phyloP scores from a whole-genome alignment of 768 basidiomycete genomes.

The Suillus subalutaceus region DNA sequence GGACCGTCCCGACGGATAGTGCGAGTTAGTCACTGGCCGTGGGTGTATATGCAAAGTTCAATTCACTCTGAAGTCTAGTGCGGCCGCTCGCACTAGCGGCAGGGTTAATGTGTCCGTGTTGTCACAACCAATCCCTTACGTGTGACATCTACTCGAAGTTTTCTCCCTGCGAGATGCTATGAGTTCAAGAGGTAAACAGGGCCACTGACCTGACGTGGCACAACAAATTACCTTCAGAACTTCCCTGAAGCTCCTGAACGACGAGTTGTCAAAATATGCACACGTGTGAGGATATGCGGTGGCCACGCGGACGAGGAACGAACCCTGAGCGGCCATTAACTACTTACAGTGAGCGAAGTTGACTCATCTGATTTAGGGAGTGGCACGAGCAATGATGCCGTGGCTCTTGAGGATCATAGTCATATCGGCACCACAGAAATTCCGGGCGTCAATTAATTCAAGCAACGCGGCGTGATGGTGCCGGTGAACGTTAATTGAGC shows the following conservation, averaged over 20 bases:
- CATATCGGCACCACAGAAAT: not conserved
- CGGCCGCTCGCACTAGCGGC: not conserved
- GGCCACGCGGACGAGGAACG: slow-evolving; percentile 7
- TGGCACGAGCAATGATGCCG: not conserved
- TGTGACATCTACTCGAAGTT: slow-evolving; percentile 2
- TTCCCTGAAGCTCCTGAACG: not conserved
- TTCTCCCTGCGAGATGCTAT: not conserved
- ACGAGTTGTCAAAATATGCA: not conserved
- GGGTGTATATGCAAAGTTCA: slow-evolving; percentile 1
- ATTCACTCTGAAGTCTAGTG: slow-evolving; percentile 1
- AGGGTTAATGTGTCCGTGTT: not conserved
- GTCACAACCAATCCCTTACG: not conserved
- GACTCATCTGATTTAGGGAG: not conserved
- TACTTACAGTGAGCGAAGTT: not conserved
- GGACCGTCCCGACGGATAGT: not conserved
- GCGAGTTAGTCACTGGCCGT: not conserved
- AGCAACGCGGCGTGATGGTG: not conserved
- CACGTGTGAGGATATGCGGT: slow-evolving; percentile 5
- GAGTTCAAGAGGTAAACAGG: not conserved
- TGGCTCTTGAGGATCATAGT: not conserved
- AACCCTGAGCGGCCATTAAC: slow-evolving; percentile 2
- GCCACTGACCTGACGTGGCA: not conserved
- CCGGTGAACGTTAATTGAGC: not conserved
- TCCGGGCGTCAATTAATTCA: not conserved
- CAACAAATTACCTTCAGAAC: slow-evolving; percentile 2